Percentiles rank a stretch among this genome's conserved stretches.
Evolutionary conservation across 306 rosid genomes (phyloP).

Genomic region (Citrullus mucosospermus): DNA sequence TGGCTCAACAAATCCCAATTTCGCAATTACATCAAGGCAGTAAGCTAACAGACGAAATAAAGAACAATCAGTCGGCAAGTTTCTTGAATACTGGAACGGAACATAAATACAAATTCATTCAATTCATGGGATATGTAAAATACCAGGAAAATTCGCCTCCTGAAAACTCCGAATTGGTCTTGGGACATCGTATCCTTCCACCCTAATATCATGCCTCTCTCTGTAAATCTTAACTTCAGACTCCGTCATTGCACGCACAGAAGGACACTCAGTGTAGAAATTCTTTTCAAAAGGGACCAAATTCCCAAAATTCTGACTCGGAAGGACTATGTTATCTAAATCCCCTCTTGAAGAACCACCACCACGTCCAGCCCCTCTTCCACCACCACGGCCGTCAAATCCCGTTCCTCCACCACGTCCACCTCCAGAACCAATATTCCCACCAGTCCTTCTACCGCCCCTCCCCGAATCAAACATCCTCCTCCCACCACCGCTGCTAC

Average conservation of each 20-base stretch:
- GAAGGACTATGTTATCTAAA: slow-evolving; percentile 57
- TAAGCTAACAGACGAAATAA: slow-evolving; percentile 34
- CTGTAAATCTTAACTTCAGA: slow-evolving; percentile 50
- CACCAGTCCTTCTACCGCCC: slow-evolving; percentile 12
- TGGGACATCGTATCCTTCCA: slow-evolving; percentile 78
- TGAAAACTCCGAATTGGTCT: slow-evolving; percentile 57
- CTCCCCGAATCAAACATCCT: slow-evolving; percentile 31
- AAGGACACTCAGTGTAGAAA: slow-evolving; percentile 51
- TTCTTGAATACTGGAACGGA: not conserved
- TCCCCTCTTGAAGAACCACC: slow-evolving; percentile 55
- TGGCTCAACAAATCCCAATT: slow-evolving; percentile 91
- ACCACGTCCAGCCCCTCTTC: slow-evolving; percentile 54
- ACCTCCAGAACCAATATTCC: slow-evolving; percentile 14
- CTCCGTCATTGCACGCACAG: slow-evolving; percentile 61
- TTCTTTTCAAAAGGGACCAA: slow-evolving; percentile 85
- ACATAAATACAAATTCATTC: not conserved
- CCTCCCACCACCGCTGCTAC: slow-evolving; percentile 14
- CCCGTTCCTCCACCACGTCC: slow-evolving; percentile 28
- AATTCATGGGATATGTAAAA: slow-evolving; percentile 1
- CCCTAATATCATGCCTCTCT: slow-evolving; percentile 54
- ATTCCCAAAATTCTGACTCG: slow-evolving; percentile 64
- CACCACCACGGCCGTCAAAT: slow-evolving; percentile 23
- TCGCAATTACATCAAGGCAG: slow-evolving; percentile 75
- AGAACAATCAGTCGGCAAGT: not conserved
- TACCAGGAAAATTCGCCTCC: slow-evolving; percentile 85